phyloP scores from a whole-genome alignment of 768 basidiomycete genomes.

The Russula lepida region DNA sequence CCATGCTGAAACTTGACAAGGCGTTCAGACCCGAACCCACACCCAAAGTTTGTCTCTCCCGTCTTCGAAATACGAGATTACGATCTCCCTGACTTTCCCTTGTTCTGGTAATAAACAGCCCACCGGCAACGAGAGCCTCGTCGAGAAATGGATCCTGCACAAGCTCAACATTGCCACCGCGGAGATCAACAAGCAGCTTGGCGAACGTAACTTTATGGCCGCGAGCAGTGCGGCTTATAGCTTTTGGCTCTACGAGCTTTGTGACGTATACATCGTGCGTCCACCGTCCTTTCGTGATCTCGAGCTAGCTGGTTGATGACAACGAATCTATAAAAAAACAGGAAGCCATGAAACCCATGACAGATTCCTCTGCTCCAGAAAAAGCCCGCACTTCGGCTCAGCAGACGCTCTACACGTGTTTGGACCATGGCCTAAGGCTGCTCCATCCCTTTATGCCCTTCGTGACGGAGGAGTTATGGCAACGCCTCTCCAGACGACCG shows the following conservation, averaged over 20 bases:
- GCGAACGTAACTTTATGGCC: conserved; percentile 84
- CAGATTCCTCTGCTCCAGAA: conserved; percentile 62
- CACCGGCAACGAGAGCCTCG: conserved; percentile 83
- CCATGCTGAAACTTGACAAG: conserved; percentile 93
- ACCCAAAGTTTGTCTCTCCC: conserved; percentile 46
- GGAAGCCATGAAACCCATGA: conserved; percentile 99
- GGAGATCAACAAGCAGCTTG: conserved; percentile 67
- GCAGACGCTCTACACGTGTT: conserved; percentile 90
- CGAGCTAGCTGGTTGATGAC: not conserved
- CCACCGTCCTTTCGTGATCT: not conserved
- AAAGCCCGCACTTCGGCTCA: conserved; percentile 74
- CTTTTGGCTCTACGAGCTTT: conserved; percentile 99
- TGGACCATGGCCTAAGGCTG: conserved; percentile 82
- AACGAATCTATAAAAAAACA: conserved; percentile 28
- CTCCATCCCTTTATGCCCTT: conserved; percentile 99
- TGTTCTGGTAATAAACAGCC: conserved; percentile 38
- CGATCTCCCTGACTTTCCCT: conserved; percentile 3
- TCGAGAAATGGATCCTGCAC: conserved; percentile 92
- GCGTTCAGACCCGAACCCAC: conserved; percentile 66
- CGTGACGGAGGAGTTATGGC: conserved; percentile 98
- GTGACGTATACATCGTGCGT: conserved; percentile 94
- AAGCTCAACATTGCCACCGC: conserved; percentile 78
- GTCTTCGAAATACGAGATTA: not conserved
- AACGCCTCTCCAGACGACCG: conserved; percentile 79
- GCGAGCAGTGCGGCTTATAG: conserved; percentile 81